Conservation (phyloP, 768 basidiomycete species). For the Suillus subalutaceus region DNA sequence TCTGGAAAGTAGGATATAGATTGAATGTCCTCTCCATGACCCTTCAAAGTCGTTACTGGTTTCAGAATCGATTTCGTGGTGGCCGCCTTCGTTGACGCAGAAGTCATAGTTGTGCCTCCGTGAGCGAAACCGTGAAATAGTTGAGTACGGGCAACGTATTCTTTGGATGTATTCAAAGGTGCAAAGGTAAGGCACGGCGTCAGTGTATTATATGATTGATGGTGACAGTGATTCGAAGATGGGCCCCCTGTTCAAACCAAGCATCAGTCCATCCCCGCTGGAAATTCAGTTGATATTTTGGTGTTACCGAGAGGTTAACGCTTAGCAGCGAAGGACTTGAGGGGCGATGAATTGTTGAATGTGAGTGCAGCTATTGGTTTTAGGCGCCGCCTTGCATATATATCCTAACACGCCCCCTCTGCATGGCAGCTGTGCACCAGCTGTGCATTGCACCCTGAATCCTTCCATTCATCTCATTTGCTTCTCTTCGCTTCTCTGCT, state of each 20-base stretch:
- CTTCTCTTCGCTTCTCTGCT: not conserved
- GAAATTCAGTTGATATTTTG: not conserved
- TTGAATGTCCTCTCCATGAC: rapidly evolving
- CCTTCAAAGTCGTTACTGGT: not conserved
- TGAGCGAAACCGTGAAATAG: not conserved
- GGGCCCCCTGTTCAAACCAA: not conserved
- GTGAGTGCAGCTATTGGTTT: no score
- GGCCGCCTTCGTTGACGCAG: not conserved
- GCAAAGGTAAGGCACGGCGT: not conserved
- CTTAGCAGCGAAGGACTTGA: no score
- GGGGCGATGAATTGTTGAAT: no score
- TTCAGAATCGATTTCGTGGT: not conserved
- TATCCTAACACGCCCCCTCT: no score
- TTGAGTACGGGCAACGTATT: not conserved
- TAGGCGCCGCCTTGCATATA: no score
- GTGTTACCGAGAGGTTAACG: no score
- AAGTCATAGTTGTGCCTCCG: not conserved
- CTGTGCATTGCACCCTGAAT: no score
- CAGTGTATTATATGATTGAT: not conserved
- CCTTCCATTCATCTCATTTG: not conserved
- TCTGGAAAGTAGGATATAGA: not conserved
- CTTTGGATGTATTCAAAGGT: not conserved
- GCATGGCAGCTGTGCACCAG: no score
- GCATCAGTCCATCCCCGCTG: not conserved
- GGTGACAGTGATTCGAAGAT: not conserved